Base-by-base conservation (phyloP, 306 rosid species). In the Alnus rubra region DNA sequence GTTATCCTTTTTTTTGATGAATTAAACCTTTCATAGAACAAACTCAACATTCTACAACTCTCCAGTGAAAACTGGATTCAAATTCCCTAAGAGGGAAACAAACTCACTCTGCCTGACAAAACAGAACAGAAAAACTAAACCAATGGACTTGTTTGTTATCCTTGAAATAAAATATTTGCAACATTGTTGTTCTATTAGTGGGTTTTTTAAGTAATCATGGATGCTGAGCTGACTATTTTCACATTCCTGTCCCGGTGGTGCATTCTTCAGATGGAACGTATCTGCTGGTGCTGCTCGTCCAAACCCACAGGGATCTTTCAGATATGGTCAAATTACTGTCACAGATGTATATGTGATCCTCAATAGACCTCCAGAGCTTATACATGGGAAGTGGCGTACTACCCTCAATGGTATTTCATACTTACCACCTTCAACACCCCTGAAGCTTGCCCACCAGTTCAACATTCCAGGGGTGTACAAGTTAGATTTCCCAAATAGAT, bases 211-310 rank as follows among this genome's bases (percentile, higher is more conserved):
- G 28, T 58, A 52, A 28, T 44, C 39, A 49, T 30, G 73, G 53
- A 59, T 69, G 11, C 52, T 69, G 50, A 52, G 50, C 79, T 71
- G 55, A 80, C 19, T 74, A 58, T 77, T 76, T 16, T 11, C 72
- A 47, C 53, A 55, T 82, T 49, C 30, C 55, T 50, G 4, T 79
- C 69, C 45, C 78, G 35, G 59, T 84, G 79, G 73, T 76, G 53
- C 71, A 75, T 79, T 80, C 50, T 70, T 18, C 51, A 92, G 97
- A 85, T 87, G 92, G 96, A 93, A 91, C 51, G 87, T 91, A 44
- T 85, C 96, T 67, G 96, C 97, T 18, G 87, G 97, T 77, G 97
- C 96, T 77, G 92, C 97, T 58, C 94, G 97, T 71, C 96, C 97
- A 69, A 93, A 93, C 73, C 97, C 97, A 3, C 92, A 93, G 79